Base-by-base conservation (phyloP, 1,284 basidiomycete species). In the Pseudozyma thailandica region DNA sequence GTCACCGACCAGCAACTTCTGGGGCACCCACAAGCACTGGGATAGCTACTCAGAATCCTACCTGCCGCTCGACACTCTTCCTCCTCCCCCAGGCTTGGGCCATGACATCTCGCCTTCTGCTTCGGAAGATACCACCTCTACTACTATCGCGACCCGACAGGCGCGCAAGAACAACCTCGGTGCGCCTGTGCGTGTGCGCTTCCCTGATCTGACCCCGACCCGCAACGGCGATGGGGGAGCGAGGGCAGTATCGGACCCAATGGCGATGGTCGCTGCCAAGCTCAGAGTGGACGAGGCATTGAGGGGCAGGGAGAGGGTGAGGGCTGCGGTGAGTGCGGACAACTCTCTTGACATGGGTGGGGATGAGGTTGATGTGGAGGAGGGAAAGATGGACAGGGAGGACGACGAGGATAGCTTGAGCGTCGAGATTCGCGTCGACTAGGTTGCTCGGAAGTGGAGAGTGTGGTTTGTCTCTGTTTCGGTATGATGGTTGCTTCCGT, bases 321-420 rank as follows among this genome's bases (percentile, higher is more conserved):
- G 66, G 8, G 54, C 47, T 0, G 66, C 66, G 35, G 52, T 70
- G 1, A 60, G 55, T 15, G 66, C 56, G 2, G 66, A 70, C n/a
- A 63, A 64, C 47, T 60, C 60, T 41, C 27, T 60, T 31, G 23
- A 35, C 10, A 16, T 23, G 15, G 56, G 53, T 21, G 53, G 20
- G 1, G 33, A 52, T 13, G 31, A 3, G 16, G 45, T 37, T 10
- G 50, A 35, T 5, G 15, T 18, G 15, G 31, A 45, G 25, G 26
- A 30, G 27, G 44, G 39, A 10, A 31, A 48, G 10, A 45, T 47
- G 10, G 37, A 46, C 3, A 21, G 23, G 21, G 53, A 52, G 4
- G 45, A 44, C 23, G 61, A 66, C 7, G 55, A 69, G 15, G 59
- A 58, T 9, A 56, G 60, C n/a, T 21, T 51, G 43, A 63, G 60